Conservation (phyloP, 768 basidiomycete genomes). For the Pleurotus citrinopileatus region DNA sequence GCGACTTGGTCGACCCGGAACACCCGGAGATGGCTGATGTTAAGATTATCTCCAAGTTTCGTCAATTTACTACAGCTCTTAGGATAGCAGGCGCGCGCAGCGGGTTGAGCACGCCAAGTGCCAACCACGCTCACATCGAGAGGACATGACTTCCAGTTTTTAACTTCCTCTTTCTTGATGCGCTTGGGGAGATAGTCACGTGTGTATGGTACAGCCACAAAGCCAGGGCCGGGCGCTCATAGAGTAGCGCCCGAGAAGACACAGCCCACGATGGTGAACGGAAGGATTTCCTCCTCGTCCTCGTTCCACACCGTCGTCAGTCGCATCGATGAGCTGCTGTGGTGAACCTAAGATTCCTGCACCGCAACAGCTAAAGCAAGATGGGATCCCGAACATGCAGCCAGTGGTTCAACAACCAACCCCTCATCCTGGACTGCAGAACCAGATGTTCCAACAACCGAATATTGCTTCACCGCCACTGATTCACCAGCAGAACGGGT, state of each 20-base stretch:
- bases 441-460: slow-evolving; percentile 36
- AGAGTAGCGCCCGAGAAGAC: slow-evolving; percentile 1
- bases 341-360: slow-evolving; percentile 40
- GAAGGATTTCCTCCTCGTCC: slow-evolving; percentile 10
- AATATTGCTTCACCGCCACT: slow-evolving; percentile 45
- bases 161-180: no score
- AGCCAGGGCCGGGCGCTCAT: not conserved
- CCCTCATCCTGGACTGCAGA: slow-evolving; percentile 38
- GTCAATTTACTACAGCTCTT: no score
- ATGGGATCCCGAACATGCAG: slow-evolving; percentile 16
- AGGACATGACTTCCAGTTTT: no score
- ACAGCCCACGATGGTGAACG: slow-evolving; percentile 9
- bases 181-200: not conserved
- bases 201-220: slow-evolving; percentile 1
- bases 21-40: not conserved
- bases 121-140: no score
- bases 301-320: slow-evolving; percentile 1
- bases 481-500: slow-evolving; percentile 19
- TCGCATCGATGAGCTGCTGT: slow-evolving; percentile 62
- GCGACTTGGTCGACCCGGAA: not conserved
- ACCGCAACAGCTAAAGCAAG: slow-evolving; percentile 27
- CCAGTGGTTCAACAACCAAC: slow-evolving; percentile 54
- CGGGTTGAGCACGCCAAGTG: no score
- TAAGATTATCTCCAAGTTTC: not conserved
- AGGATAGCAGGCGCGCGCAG: no score